Evolutionary conservation across 2,329 filamentous ascomycete genomes (phyloP), one percentile per base, ranked within the genome.

Genomic region (Microsporum ferrugineum): DNA sequence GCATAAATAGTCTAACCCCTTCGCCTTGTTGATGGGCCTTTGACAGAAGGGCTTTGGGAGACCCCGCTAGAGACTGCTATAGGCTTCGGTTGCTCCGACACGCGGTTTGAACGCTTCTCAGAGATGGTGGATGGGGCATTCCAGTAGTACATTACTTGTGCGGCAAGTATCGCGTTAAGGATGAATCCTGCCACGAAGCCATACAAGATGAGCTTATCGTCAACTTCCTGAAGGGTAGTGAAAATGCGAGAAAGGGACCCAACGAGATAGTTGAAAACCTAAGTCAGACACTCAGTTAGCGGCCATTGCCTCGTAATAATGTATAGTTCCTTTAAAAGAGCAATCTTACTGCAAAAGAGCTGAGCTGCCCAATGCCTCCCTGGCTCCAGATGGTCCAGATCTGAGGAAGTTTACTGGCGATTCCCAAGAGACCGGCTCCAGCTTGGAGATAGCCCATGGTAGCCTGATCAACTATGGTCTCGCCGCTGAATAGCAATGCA

Each of bases 211-310:
- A 97, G 81, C 76, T 91, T 91, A 76, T 99, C 94, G 73, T 95
- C 88, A 63, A 99, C 94, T 79, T 99, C 94, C 71, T 97, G 91
- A 62, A 99, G 79, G 6, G 95, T 99, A 36, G 94, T 99, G 76
- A 96, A 99, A 78, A 99, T 95, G 72, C 94, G 88, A 31, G 90
- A 89, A 62, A 97, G 84, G 49, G 91, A 96, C 43, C 95, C 94
- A 68, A 86, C 81, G 69, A 99, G 89, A 77, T 96, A 99, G 80
- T 96, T 97, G 83, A 99, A 96, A 68, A 99, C 91, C 91, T 96
- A 69, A 65, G 14, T 5, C 31, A 45, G 57, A 62, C 55, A 7
- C 23, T 34, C 2, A 41, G 34, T 57, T 29, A 57, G 55, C 29
- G 7, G 27, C 41, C 17, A 7, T 31, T 4, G 5, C 33, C 23